These are phyloP conservation scores for Penicillium sp. DNA, from an alignment of 2,329 filamentous ascomycete species.

Conservation along the genomic window DNA sequence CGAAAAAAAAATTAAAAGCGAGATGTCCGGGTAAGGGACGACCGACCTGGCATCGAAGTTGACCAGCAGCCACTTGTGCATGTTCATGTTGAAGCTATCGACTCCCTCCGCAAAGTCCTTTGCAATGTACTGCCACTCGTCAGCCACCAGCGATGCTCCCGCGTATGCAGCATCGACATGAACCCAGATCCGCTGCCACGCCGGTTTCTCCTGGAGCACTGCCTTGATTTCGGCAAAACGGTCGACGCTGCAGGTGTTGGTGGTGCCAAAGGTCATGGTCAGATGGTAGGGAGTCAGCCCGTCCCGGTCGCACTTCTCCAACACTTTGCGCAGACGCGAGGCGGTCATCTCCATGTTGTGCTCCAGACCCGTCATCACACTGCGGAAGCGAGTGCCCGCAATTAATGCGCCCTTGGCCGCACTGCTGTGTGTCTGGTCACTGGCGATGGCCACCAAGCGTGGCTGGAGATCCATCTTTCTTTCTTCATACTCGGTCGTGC, in stretches of 20 bases:
- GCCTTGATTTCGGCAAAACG: slow-evolving; percentile 67
- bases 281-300: slow-evolving; percentile 82
- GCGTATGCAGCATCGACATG: slow-evolving; percentile 94
- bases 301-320: slow-evolving; percentile 62
- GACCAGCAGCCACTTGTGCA: slow-evolving; percentile 95
- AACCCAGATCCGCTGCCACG: slow-evolving; percentile 68
- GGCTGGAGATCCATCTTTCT: slow-evolving; percentile 62
- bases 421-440: slow-evolving; percentile 73
- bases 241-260: slow-evolving; percentile 82
- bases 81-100: slow-evolving; percentile 90
- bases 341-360: slow-evolving; percentile 69
- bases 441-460: slow-evolving; percentile 73
- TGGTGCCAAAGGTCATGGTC: slow-evolving; percentile 78
- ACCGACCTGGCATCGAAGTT: slow-evolving; percentile 70
- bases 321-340: slow-evolving; percentile 53
- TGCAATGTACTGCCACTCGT: slow-evolving; percentile 70
- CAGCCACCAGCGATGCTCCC: slow-evolving; percentile 74
- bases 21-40: neutral
- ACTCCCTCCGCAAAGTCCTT: slow-evolving; percentile 58
- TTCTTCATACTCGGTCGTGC: slow-evolving; percentile 61
- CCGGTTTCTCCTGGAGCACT: slow-evolving; percentile 44
- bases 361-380: slow-evolving; percentile 59
- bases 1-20: neutral
- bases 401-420: slow-evolving; percentile 85
- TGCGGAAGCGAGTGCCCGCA: slow-evolving; percentile 74